phyloP scores from a whole-genome alignment of 371 early-diverging fungal genomes.

The Capillidium heterosporum region DNA sequence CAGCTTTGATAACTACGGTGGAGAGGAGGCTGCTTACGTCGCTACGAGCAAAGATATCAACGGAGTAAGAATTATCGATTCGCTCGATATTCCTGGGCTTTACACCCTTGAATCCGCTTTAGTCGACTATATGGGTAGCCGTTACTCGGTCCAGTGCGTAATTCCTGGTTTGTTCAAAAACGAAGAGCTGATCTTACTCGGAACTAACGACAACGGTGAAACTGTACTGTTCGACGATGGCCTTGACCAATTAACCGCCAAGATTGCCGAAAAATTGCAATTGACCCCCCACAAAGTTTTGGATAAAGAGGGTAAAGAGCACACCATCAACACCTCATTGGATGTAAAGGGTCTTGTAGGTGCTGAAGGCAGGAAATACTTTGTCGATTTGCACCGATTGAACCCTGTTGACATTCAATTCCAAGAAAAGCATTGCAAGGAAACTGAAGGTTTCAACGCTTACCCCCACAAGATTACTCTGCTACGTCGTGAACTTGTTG shows the following conservation, averaged over 20 bases:
- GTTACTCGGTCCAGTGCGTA: conserved; percentile 82
- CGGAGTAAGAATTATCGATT: conserved; percentile 62
- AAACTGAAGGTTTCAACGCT: conserved; percentile 23
- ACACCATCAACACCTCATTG: conserved; percentile 52
- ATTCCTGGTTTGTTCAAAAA: conserved; percentile 73
- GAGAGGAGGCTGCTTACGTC: conserved; percentile 82
- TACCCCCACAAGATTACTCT: conserved; percentile 83
- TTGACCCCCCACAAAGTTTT: conserved; percentile 53
- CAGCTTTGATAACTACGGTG: conserved; percentile 63
- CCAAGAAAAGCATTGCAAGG: conserved; percentile 46
- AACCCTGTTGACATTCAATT: conserved; percentile 82
- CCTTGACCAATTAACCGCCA: conserved; percentile 54
- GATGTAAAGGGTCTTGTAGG: conserved; percentile 87
- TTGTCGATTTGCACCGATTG: conserved; percentile 79
- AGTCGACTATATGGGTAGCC: conserved; percentile 78
- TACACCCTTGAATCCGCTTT: conserved; percentile 76
- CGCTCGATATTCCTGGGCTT: conserved; percentile 51
- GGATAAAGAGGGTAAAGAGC: conserved; percentile 40
- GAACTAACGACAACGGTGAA: conserved; percentile 70
- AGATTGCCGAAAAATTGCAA: conserved; percentile 63
- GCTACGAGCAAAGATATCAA: conserved; percentile 86
- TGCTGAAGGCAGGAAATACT: conserved; percentile 75
- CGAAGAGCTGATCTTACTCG: conserved; percentile 72
- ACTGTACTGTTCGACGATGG: conserved; percentile 40
- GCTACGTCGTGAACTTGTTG: conserved; percentile 74